Evolutionary conservation across 2,329 filamentous ascomycete species (phyloP), one percentile per base, ranked within the genome.

Genomic region (Bipolaris gigantea): DNA sequence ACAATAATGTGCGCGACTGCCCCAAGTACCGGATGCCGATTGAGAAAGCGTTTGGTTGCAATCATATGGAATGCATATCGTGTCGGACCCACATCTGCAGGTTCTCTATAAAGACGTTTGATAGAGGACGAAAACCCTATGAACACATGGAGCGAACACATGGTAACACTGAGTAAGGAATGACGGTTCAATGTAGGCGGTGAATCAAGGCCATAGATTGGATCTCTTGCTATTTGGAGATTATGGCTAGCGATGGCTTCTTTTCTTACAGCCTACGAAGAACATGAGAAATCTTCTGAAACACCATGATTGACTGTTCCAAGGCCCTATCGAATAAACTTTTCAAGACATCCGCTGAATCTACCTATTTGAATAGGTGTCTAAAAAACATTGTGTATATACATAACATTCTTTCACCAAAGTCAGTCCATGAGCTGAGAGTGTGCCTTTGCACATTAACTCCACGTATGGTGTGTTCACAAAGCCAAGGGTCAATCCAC

Each of bases 1-100:
- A 39, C 5, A 32, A 40, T 40, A 13, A 48, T 40, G 36, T 40
- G 18, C 46, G 46, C 33, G 46, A 48, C 46, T 48, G 46, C 27
- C 46, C 36, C 18, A 40, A 32, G 10, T 48, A 36, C 36, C 18
- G 46, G 16, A 27, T 48, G 46, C 35, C 36, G 27, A 48, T 48
- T 23, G 25, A 48, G 35, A 48, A 40, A 34, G 10, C 16, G 25
- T n/a, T n/a, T 40, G 27, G 46, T 41, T 48, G 36, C 13, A 48
- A 48, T 23, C 36, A 48, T 2, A 40, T 48, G 19, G 18, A 19
- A 9, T 41, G 27, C 15, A 34, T 19, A 25, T 32, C 36, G 36
- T 48, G 46, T 27, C 13, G 36, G 35, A 40, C 10, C 23, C 36
- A 48, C 18, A 48, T 48, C 18, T 48, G 18, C 36, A 41, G 18